These are phyloP conservation scores for Saccharomycopsis babjevae DNA, from an alignment of 805 yeast genomes.

Conservation along the genomic window DNA sequence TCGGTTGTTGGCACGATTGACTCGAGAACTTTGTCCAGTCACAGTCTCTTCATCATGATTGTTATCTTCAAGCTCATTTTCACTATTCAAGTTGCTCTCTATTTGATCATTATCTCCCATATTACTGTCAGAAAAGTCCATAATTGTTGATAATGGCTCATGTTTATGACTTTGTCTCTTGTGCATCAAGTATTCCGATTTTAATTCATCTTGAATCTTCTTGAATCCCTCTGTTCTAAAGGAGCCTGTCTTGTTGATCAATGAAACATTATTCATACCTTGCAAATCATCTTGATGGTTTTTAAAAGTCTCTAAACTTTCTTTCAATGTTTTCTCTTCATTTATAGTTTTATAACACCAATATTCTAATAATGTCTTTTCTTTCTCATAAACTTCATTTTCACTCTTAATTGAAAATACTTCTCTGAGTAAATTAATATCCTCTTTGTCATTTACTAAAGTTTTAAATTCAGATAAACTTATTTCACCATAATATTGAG, in stretches of 20 bases:
- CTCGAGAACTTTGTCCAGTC: conserved; percentile 60
- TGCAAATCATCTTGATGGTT: background rate
- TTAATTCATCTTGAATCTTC: conserved; percentile 63
- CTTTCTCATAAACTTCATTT: conserved; percentile 15
- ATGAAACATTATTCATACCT: conserved; percentile 21
- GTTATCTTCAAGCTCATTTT: conserved; percentile 13
- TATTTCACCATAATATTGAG: conserved; percentile 12
- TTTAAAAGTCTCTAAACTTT: conserved; percentile 3
- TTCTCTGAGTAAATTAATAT: conserved; percentile 42
- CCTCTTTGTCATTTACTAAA: conserved; percentile 66
- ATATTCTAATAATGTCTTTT: conserved; percentile 32
- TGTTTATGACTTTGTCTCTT: conserved; percentile 50
- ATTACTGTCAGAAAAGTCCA: background rate
- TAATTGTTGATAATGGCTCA: conserved; percentile 58
- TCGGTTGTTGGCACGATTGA: conserved; percentile 77
- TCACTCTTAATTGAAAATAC: conserved; percentile 26
- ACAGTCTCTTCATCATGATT: conserved; percentile 16
- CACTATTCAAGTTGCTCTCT: conserved; percentile 5
- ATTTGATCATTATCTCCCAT: background rate
- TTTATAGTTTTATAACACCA: conserved; percentile 52
- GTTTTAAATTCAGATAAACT: conserved; percentile 43
- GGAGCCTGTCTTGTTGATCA: conserved; percentile 40
- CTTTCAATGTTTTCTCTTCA: conserved; percentile 17
- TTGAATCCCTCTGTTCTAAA: conserved; percentile 65
- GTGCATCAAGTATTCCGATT: conserved; percentile 73